These are phyloP conservation scores for Beta lomatogona DNA, from an alignment of 179 eudicot genomes.

Conservation along the genomic window DNA sequence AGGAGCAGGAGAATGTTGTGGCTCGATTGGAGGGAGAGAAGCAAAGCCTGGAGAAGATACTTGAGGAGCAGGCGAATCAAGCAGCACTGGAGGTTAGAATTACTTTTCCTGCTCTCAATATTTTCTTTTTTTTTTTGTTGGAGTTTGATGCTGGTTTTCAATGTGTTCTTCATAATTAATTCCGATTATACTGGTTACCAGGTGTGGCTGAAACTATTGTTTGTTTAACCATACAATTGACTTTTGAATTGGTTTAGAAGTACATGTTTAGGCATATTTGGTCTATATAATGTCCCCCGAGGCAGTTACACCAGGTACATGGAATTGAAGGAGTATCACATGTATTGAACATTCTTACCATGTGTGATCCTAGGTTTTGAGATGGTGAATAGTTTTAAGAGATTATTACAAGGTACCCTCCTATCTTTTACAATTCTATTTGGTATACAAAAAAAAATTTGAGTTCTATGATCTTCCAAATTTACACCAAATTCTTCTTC, in stretches of 20 bases:
- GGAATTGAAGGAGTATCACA: neutral
- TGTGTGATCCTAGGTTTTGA: neutral
- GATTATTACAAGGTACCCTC: too few species aligned
- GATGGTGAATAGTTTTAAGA: too few species aligned
- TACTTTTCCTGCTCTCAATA: neutral
- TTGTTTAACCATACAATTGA: neutral
- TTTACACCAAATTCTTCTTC: too few species aligned
- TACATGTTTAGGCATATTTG: neutral
- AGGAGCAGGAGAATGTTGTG: slow-evolving; percentile 80
- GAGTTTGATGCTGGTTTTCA: neutral
- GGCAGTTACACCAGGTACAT: neutral
- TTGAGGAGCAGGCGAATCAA: slow-evolving; percentile 89
- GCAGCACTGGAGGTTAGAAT: slow-evolving; percentile 79
- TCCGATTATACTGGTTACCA: neutral
- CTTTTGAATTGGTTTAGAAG: slow-evolving; percentile 5
- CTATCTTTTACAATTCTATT: too few species aligned
- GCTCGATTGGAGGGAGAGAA: slow-evolving; percentile 98
- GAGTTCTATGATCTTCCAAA: too few species aligned
- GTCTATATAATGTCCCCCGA: neutral
- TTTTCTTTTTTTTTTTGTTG: neutral
- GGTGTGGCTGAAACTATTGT: neutral
- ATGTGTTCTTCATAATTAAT: neutral
- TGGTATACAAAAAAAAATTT: too few species aligned
- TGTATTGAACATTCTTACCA: neutral
- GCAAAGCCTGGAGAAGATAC: slow-evolving; percentile 88